These are phyloP conservation scores for Solidago caesia DNA, from an alignment of 129 eudicot species.

Conservation along the genomic window DNA sequence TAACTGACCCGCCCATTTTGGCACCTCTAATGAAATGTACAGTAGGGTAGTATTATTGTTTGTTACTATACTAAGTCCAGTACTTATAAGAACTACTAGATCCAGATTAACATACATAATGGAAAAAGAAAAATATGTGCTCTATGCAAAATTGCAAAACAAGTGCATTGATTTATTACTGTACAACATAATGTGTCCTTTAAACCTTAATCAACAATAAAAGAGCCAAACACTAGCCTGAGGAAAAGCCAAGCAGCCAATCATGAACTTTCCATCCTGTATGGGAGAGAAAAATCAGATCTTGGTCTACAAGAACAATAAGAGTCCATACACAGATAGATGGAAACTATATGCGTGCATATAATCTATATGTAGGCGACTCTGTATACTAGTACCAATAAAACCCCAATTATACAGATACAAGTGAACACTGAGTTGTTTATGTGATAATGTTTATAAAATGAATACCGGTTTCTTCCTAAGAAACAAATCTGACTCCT, in stretches of 20 bases:
- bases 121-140: background rate
- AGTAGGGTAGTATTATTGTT: background rate
- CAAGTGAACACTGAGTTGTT: conserved; percentile 1
- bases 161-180: background rate
- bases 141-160: conserved; percentile 4
- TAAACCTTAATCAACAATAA: background rate
- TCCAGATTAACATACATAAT: background rate
- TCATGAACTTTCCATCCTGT: conserved; percentile 99
- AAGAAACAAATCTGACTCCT: conserved; percentile 74
- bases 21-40: too few relatives aligned
- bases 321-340: background rate
- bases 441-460: background rate
- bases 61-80: conserved; percentile 35
- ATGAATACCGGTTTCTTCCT: conserved; percentile 68
- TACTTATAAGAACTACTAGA: background rate
- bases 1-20: too few relatives aligned
- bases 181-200: background rate
- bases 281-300: conserved; percentile 16
- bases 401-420: background rate
- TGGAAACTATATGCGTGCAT: background rate
- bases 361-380: background rate
- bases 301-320: conserved; percentile 36
- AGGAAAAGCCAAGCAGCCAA: conserved; percentile 88
- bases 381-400: background rate
- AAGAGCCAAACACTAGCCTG: conserved; percentile 51